Evolutionary conservation across 192 early-diverging fungal species (phyloP).

Genomic region (Gigaspora rosea): DNA sequence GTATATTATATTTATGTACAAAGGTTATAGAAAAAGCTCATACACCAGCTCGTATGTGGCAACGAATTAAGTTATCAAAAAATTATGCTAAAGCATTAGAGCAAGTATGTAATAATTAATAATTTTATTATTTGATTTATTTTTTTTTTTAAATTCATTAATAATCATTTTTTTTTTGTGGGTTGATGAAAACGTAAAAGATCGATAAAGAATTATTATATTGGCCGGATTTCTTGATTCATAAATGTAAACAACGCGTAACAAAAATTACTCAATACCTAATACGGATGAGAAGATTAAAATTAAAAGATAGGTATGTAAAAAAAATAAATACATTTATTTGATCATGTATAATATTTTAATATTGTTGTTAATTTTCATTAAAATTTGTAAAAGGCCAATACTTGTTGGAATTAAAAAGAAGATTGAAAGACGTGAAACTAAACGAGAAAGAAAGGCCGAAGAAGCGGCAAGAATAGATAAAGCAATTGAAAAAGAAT

Average conservation of each 20-base stretch:
- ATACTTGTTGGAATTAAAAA: conserved; percentile 90
- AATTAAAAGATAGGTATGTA: conserved; percentile 68
- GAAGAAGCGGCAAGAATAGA: conserved; percentile 91
- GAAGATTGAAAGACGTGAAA: conserved; percentile 90
- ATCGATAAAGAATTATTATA: conserved; percentile 89
- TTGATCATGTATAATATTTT: conserved; percentile 5
- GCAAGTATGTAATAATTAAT: conserved; percentile 44
- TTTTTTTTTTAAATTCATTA: neutral
- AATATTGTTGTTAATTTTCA: neutral
- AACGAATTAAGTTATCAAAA: conserved; percentile 83
- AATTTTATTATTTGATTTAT: neutral
- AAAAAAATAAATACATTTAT: neutral
- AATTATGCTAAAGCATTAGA: conserved; percentile 87
- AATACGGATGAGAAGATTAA: conserved; percentile 89
- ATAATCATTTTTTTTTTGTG: neutral
- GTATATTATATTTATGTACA: conserved; percentile 86
- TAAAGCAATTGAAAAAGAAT: conserved; percentile 92
- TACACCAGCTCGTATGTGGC: conserved; percentile 93
- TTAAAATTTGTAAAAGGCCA: conserved; percentile 48
- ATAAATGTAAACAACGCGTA: conserved; percentile 96
- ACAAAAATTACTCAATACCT: conserved; percentile 97
- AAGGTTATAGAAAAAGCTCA: conserved; percentile 96
- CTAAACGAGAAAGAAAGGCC: conserved; percentile 83
- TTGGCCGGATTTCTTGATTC: conserved; percentile 89
- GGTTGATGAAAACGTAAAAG: conserved; percentile 34